A percentile compares a stretch with the other conserved stretches of the same genome.
Evolutionary conservation across 371 early-diverging fungal species (phyloP).

Genomic region (Mortierella sp.): DNA sequence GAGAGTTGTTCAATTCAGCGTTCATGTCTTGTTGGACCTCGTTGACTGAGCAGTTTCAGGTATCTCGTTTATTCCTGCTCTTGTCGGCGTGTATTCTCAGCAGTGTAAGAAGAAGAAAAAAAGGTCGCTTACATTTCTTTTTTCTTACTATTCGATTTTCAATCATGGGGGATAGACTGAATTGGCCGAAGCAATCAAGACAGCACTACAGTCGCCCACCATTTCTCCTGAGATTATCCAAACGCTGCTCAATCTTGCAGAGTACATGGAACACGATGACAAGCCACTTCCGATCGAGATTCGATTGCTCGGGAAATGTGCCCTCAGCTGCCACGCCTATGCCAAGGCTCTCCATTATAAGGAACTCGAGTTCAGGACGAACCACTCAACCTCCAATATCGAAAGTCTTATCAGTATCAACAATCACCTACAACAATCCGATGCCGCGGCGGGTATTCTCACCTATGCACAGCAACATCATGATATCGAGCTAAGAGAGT

Average conservation of each 20-base stretch:
- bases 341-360: slow-evolving; percentile 97
- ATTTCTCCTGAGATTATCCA: slow-evolving; percentile 94
- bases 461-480: slow-evolving; percentile 90
- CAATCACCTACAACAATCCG: slow-evolving; percentile 94
- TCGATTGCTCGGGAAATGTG: slow-evolving; percentile 88
- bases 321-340: slow-evolving; percentile 93
- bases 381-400: slow-evolving; percentile 86
- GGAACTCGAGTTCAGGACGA: slow-evolving; percentile 92
- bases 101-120: too few species aligned
- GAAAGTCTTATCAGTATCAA: slow-evolving; percentile 95
- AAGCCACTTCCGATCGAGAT: slow-evolving; percentile 95
- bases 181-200: slow-evolving; percentile 85
- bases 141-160: background rate
- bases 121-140: background rate
- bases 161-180: slow-evolving; percentile 64
- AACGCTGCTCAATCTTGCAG: slow-evolving; percentile 92
- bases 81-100: too few species aligned
- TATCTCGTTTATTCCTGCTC: slow-evolving; percentile 2
- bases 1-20: slow-evolving; percentile 96
- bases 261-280: slow-evolving; percentile 99
- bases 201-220: slow-evolving; percentile 84
- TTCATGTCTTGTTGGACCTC: slow-evolving; percentile 99
- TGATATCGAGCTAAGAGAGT: slow-evolving; percentile 85
- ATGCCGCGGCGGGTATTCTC: slow-evolving; percentile 96
- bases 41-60: slow-evolving; percentile 88